Conservation (phyloP, 73 alveolate species). For the Durusdinium trenchii region DNA sequence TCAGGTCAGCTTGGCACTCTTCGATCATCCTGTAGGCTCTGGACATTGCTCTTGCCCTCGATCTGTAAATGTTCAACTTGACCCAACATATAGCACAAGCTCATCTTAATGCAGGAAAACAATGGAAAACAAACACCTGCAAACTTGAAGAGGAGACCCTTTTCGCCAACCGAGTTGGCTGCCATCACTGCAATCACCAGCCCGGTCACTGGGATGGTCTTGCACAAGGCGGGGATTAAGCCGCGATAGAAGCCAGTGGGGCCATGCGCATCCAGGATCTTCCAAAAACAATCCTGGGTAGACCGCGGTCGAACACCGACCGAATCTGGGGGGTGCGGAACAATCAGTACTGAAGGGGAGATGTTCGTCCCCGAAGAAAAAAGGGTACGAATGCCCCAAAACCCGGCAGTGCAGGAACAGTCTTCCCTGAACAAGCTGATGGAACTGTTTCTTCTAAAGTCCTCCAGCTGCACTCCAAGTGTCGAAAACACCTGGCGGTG, state of each 20-base stretch:
- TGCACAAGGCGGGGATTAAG: neutral
- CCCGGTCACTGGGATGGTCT: neutral
- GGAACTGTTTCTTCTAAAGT: too few species aligned
- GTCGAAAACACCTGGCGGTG: too few species aligned
- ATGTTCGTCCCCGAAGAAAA: neutral
- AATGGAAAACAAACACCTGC: neutral
- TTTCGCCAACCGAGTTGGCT: neutral
- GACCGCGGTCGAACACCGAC: too few species aligned
- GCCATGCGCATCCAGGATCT: too few species aligned
- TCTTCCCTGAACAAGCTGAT: too few species aligned
- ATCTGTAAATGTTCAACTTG: neutral
- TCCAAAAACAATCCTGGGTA: too few species aligned
- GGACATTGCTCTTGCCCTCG: too few species aligned
- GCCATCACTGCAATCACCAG: neutral
- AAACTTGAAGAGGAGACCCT: neutral
- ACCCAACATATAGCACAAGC: neutral
- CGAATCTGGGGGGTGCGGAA: too few species aligned
- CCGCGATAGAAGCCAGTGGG: neutral
- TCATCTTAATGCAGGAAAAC: neutral
- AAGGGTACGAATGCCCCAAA: neutral
- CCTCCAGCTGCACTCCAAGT: too few species aligned
- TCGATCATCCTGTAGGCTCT: too few species aligned
- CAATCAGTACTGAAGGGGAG: neutral
- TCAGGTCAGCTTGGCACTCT: too few species aligned
- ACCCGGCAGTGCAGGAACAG: too few species aligned